Evolutionary conservation across 768 basidiomycete species (phyloP).

Genomic region (Pisolithus tinctorius): DNA sequence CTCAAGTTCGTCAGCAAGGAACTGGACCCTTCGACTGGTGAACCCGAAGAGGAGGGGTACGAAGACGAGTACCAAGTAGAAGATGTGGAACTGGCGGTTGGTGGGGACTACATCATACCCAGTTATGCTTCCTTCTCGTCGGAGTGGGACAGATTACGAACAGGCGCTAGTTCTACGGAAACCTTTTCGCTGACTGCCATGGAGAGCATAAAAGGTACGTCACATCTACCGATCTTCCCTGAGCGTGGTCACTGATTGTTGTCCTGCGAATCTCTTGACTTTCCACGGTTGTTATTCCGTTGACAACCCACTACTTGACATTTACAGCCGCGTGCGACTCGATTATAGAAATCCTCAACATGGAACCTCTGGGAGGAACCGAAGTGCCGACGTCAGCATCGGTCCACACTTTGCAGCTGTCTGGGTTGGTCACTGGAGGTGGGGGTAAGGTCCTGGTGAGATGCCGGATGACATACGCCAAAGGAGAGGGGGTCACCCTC

Average conservation of each 20-base stretch:
- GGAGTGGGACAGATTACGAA: slow-evolving; percentile 91
- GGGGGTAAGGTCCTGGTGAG: slow-evolving; percentile 95
- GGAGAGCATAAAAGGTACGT: slow-evolving; percentile 89
- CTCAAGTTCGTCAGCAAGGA: slow-evolving; percentile 97
- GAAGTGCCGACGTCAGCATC: slow-evolving; percentile 75
- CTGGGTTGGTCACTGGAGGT: slow-evolving; percentile 85
- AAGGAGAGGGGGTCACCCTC: slow-evolving; percentile 86
- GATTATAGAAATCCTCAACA: slow-evolving; percentile 90
- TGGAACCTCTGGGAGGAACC: slow-evolving; percentile 93
- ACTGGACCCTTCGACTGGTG: slow-evolving; percentile 89
- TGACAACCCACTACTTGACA: background rate
- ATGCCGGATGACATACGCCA: slow-evolving; percentile 91
- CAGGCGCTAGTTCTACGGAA: slow-evolving; percentile 76
- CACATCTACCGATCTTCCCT: slow-evolving; percentile 5
- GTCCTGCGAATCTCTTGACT: slow-evolving; percentile 8
- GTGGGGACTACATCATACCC: slow-evolving; percentile 93
- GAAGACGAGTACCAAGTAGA: slow-evolving; percentile 98
- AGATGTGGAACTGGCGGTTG: slow-evolving; percentile 89
- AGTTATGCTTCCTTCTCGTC: slow-evolving; percentile 86
- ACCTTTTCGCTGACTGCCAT: slow-evolving; percentile 89
- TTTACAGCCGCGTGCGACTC: slow-evolving; percentile 88
- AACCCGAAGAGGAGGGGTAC: slow-evolving; percentile 98
- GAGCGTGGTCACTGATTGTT: slow-evolving; percentile 11
- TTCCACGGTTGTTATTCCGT: slow-evolving; percentile 7
- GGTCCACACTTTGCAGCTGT: slow-evolving; percentile 91